Percentiles rank a stretch among this genome's conserved stretches.
Evolutionary conservation across 768 basidiomycete genomes (phyloP).

Genomic region (Leucocoprinus sp.): DNA sequence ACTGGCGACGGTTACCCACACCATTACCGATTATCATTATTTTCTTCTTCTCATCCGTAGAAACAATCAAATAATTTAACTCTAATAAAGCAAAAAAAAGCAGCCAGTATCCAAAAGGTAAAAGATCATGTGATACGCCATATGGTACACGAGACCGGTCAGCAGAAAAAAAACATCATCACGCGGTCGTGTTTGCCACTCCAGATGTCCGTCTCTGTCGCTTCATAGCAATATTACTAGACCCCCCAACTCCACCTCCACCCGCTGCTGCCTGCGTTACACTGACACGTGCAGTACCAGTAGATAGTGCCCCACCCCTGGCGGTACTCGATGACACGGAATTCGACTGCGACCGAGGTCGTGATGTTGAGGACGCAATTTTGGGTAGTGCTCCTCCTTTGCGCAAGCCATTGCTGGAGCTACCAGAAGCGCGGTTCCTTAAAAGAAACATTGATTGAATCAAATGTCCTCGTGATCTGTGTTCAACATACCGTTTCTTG

Average conservation of each 20-base stretch:
- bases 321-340: conserved; percentile 41
- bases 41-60: background rate
- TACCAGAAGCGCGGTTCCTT: conserved; percentile 80
- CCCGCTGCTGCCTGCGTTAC: conserved; percentile 22
- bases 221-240: conserved; percentile 49
- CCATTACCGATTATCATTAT: background rate
- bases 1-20: background rate
- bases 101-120: conserved; percentile 5
- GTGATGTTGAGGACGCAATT: conserved; percentile 63
- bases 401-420: conserved; percentile 56
- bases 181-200: conserved; percentile 24
- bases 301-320: conserved; percentile 30
- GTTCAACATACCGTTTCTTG: conserved; percentile 71
- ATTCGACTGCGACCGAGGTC: conserved; percentile 68
- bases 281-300: conserved; percentile 16
- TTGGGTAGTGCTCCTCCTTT: conserved; percentile 65
- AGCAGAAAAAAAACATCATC: conserved; percentile 13
- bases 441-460: conserved; percentile 10
- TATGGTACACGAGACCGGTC: conserved; percentile 22
- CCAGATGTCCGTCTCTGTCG: conserved; percentile 74
- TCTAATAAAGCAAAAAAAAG: conserved; percentile 7
- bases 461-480: background rate
- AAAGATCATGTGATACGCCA: background rate
- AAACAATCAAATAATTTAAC: conserved; percentile 5
- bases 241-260: conserved; percentile 20